phyloP scores from a whole-genome alignment of 306 rosid species.

The Begonia loranthoides region DNA sequence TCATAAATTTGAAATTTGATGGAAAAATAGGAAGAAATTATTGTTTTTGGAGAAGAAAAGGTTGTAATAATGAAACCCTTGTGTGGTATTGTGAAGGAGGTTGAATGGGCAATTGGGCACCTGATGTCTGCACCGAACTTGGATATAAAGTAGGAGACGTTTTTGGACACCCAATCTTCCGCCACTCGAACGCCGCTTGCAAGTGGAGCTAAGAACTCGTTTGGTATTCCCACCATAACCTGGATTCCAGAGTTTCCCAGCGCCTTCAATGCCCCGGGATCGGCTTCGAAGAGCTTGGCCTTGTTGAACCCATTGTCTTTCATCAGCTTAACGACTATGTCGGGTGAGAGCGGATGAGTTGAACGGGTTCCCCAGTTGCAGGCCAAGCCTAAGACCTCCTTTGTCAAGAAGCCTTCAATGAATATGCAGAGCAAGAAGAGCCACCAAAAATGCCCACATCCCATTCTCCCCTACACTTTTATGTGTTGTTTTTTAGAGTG shows the following conservation, averaged over 20 bases:
- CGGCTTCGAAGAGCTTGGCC: constrained; percentile 92
- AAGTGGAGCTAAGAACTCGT: constrained; percentile 54
- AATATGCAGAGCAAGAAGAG: constrained; percentile 33
- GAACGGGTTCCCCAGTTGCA: constrained; percentile 77
- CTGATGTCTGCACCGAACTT: constrained; percentile 56
- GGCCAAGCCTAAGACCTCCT: constrained; percentile 44
- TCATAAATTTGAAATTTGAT: no score
- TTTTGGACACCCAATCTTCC: constrained; percentile 61
- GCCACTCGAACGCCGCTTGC: constrained; percentile 55
- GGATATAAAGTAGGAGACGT: constrained; percentile 57
- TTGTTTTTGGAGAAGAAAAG: no score
- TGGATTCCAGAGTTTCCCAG: constrained; percentile 65
- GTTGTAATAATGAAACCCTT: no score
- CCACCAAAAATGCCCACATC: constrained; percentile 14
- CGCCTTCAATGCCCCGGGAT: constrained; percentile 54
- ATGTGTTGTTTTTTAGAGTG: neutral
- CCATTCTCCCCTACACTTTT: constrained; percentile 26
- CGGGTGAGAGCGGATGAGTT: constrained; percentile 57
- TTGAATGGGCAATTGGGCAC: constrained; percentile 17
- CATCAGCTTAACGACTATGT: constrained; percentile 48
- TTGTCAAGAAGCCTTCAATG: constrained; percentile 19
- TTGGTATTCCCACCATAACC: constrained; percentile 88
- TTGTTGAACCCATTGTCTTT: constrained; percentile 75
- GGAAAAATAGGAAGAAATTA: no score
- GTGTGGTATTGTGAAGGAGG: no score